Evolutionary conservation across 2,329 filamentous ascomycete genomes (phyloP), one percentile per base, ranked within the genome.

Genomic region (Epichloe sylvatica): DNA sequence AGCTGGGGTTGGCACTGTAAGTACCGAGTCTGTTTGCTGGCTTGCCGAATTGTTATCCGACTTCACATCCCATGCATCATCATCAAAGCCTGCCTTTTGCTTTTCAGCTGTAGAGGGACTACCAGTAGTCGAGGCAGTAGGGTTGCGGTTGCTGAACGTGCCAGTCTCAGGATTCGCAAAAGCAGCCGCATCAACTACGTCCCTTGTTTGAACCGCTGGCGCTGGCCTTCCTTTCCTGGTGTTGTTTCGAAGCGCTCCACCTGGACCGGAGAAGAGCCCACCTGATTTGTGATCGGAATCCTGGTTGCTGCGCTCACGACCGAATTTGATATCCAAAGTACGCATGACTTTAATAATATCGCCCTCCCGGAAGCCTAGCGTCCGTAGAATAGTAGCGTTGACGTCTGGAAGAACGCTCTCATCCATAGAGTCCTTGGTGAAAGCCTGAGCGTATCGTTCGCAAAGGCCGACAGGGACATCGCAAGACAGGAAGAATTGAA

Each of bases 311-410:
- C 64, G 64, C 36, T 61, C 78, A 37, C 90, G 83, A 46, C 76
- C 78, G 62, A 79, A 95, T 63, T 87, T 92, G 62, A 74, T 77
- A 64, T 98, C 91, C 50, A 98, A 68, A 58, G 78, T 79, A 55
- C 91, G 90, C 81, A 92, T 96, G 6, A 98, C 86, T 54, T 94
- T 90, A 60, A 98, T 80, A 52, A 96, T 95, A 64, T 98, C 92
- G 25, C 92, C 92, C 67, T 97, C 92, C 53, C 94, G 90, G 45
- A 98, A 68, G n/a, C 92, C 92, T 40, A 98, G 71, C 13, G 85
- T 95, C 39, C 92, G 82, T 45, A 98, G 72, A 17, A 91, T 80
- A 53, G 78, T 80, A 5, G 87, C 80, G 50, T 90, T 86, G 46
- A 98, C 91, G 59, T 97, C 92, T 3, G 89, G 85, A 51, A 97